Evolutionary conservation across 140 eudicot species (phyloP), one percentile per base, ranked within the genome.

Genomic region (Stevia rebaudiana): DNA sequence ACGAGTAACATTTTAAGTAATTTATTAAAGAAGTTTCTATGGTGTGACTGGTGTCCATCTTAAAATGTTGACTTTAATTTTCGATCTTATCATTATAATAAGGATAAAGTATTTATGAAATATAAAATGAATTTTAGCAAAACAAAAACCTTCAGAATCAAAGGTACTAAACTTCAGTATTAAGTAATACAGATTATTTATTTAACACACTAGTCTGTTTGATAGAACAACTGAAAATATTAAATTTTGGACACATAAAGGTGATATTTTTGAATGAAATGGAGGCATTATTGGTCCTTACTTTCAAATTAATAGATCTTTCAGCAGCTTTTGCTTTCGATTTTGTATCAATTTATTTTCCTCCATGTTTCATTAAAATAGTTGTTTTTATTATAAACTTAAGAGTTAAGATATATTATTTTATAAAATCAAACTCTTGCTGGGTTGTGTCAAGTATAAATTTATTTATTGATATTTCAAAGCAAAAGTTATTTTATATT

Each of bases 211-310:
- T 53, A 13, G 24, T 13, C 15, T 53, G 61, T 5, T 30, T 24
- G 24, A 12, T 11, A 53, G 24, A 25, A 50, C 13, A 25, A 28
- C 21, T 48, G 13, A 53, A 53, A 16, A 53, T 24, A 31, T 25
- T 55, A n/a, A 12, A 56, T 56, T 31, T 56, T 56, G 24, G 25
- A 56, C 3, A 31, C 8, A 56, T 56, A 33, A 31, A 56, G 43
- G 42, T 15, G 44, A 31, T 31, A 4, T 7, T 22, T 49, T 51
- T 24, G 24, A 65, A 61, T 4, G 59, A 50, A 21, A 10, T 37
- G 70, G 47, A 61, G 52, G 76, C 10, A 56, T 56, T 56, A 61
- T 62, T 50, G 70, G 70, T 28, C 19, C 40, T 56, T 15, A 8
- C 39, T 49, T 61, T 71, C 56, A 41, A 40, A 41, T 55, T 55